A percentile compares a stretch with the other conserved stretches of the same genome.
Conservation (phyloP, 371 early-diverging fungal species). For the Lichtheimia hyalospora region DNA sequence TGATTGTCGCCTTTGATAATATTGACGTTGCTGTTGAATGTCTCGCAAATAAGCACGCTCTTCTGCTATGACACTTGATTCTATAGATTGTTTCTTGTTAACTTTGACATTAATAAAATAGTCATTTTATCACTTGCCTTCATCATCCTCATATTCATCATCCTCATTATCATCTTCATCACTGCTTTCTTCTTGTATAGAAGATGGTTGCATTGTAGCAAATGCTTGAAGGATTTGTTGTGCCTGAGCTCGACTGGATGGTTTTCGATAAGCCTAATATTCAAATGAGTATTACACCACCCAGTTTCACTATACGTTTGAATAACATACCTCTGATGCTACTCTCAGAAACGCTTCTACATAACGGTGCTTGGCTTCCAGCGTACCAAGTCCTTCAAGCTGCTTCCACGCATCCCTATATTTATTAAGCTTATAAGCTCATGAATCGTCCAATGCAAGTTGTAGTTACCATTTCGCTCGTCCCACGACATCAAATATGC, state of each 20-base stretch:
- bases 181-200: slow-evolving; percentile 10
- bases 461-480: slow-evolving; percentile 43
- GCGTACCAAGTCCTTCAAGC: slow-evolving; percentile 16
- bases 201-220: slow-evolving; percentile 24
- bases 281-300: no score
- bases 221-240: slow-evolving; percentile 48
- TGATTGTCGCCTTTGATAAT: slow-evolving; percentile 1
- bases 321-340: slow-evolving; percentile 14
- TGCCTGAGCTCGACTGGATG: slow-evolving; percentile 38
- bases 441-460: not conserved
- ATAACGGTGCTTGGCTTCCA: slow-evolving; percentile 33
- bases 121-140: no score
- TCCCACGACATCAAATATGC: slow-evolving; percentile 50
- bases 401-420: slow-evolving; percentile 26
- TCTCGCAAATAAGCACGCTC: slow-evolving; percentile 26
- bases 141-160: not conserved
- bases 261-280: slow-evolving; percentile 37
- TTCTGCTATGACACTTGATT: slow-evolving; percentile 21
- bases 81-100: not conserved
- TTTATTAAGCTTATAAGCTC: not conserved
- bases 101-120: no score
- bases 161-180: slow-evolving; percentile 1
- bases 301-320: no score
- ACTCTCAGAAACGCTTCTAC: slow-evolving; percentile 27
- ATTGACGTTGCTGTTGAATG: slow-evolving; percentile 11